Percentiles rank a stretch among this genome's conserved stretches.
Conservation (phyloP, 352 stramenopile species). For the Phytophthora sansomeana region DNA sequence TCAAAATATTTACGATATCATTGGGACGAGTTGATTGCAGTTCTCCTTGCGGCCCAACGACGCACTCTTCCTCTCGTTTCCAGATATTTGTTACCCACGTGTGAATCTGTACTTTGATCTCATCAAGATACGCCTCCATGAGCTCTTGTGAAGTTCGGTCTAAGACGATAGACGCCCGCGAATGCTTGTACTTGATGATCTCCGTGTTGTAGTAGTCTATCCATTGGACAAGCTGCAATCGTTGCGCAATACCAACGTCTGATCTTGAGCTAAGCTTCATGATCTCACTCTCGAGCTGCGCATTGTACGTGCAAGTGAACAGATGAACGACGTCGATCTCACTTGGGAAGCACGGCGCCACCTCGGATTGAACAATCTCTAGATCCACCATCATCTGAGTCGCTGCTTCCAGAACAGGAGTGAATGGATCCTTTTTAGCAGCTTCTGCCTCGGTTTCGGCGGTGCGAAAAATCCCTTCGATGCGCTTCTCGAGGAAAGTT, state of each 20-base stretch:
- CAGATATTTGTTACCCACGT: slow-evolving; percentile 90
- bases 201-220: slow-evolving; percentile 91
- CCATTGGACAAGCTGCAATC: slow-evolving; percentile 86
- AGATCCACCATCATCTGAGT: slow-evolving; percentile 84
- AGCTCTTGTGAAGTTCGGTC: slow-evolving; percentile 74
- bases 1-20: slow-evolving; percentile 90
- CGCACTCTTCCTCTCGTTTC: slow-evolving; percentile 78
- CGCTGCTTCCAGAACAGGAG: slow-evolving; percentile 64
- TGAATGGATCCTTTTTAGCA: slow-evolving; percentile 68
- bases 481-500: slow-evolving; percentile 57
- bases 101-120: slow-evolving; percentile 83
- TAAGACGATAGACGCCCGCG: slow-evolving; percentile 69
- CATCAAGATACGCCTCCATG: slow-evolving; percentile 77
- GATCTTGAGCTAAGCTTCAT: slow-evolving; percentile 60
- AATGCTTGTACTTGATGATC: slow-evolving; percentile 87
- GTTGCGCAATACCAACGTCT: slow-evolving; percentile 76
- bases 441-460: slow-evolving; percentile 57
- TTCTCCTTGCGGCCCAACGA: slow-evolving; percentile 66
- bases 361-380: slow-evolving; percentile 79
- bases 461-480: slow-evolving; percentile 71
- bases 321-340: slow-evolving; percentile 86
- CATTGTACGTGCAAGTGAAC: slow-evolving; percentile 82
- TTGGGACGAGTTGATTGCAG: slow-evolving; percentile 83
- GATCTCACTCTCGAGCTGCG: slow-evolving; percentile 75
- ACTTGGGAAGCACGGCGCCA: slow-evolving; percentile 71